These are phyloP conservation scores for Talaromyces sp. DNA, from an alignment of 2,329 filamentous ascomycete species.

Conservation along the genomic window DNA sequence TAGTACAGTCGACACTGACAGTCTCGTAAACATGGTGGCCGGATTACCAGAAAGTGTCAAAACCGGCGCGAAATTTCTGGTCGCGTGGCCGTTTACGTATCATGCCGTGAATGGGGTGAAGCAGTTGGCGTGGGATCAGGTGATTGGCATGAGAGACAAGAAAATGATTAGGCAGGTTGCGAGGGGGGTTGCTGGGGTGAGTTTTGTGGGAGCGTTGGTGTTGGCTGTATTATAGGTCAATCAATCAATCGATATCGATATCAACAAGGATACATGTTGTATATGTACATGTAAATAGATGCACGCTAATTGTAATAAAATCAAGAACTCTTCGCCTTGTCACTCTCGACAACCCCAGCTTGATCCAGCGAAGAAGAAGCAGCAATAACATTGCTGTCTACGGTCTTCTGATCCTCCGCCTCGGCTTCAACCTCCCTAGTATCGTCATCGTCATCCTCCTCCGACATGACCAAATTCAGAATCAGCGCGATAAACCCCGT, in stretches of 20 bases:
- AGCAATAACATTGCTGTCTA: not conserved
- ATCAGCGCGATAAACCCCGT: slow-evolving; percentile 68
- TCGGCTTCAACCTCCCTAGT: slow-evolving; percentile 4
- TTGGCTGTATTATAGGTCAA: slow-evolving; percentile 1
- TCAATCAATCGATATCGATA: too few relatives aligned
- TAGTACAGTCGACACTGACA: slow-evolving; percentile 25
- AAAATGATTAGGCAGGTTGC: slow-evolving; percentile 52
- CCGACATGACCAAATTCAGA: slow-evolving; percentile 67
- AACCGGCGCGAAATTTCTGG: slow-evolving; percentile 52
- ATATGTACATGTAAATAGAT: not conserved
- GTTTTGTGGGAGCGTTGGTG: slow-evolving; percentile 5
- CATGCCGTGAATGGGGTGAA: slow-evolving; percentile 66
- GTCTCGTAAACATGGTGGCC: slow-evolving; percentile 51
- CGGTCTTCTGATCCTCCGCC: slow-evolving; percentile 1
- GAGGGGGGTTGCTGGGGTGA: slow-evolving; percentile 15
- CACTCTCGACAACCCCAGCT: not conserved
- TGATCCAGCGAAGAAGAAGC: not conserved
- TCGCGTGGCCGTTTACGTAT: slow-evolving; percentile 65
- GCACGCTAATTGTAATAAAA: not conserved
- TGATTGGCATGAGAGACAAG: slow-evolving; percentile 58
- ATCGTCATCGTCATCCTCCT: slow-evolving; percentile 67
- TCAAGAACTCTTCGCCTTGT: slow-evolving; percentile 4
- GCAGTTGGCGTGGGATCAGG: slow-evolving; percentile 68
- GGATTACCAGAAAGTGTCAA: slow-evolving; percentile 57
- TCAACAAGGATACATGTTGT: not conserved